These are phyloP conservation scores for Cornus controversa DNA, from an alignment of 148 eudicot species.

Conservation along the genomic window DNA sequence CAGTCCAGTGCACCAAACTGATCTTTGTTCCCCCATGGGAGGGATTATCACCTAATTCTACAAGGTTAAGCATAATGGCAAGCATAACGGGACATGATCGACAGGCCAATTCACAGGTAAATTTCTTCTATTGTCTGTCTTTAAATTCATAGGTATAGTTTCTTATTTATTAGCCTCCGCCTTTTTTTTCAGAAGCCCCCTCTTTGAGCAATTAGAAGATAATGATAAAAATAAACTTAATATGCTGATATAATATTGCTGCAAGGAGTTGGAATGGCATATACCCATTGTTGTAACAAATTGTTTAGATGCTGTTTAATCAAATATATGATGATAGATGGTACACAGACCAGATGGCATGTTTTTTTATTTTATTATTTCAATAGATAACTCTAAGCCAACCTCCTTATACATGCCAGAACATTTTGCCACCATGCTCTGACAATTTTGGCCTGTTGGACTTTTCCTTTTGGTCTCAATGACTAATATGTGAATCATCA, in stretches of 20 bases:
- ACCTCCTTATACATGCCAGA: not conserved
- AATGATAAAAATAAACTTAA: not conserved
- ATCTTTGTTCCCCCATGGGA: constrained; percentile 98
- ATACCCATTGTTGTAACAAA: no score
- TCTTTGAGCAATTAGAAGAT: not conserved
- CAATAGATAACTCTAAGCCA: not conserved
- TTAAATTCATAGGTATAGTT: not conserved
- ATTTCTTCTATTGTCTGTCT: not conserved
- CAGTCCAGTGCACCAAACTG: constrained; percentile 91
- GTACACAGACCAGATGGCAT: no score
- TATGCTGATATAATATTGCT: not conserved
- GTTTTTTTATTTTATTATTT: no score
- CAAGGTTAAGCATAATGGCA: constrained; percentile 90
- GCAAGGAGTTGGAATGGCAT: no score
- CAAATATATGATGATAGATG: not conserved
- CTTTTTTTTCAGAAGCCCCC: not conserved
- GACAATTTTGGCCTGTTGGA: not conserved
- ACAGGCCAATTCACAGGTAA: constrained; percentile 63
- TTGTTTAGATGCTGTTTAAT: not conserved
- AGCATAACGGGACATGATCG: constrained; percentile 48
- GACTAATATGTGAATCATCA: not conserved
- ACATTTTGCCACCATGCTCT: not conserved
- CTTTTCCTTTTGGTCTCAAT: not conserved
- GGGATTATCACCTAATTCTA: constrained; percentile 91
- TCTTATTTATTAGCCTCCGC: not conserved